phyloP scores from a whole-genome alignment of 1,284 basidiomycete species.

The Ustilago loliicola region DNA sequence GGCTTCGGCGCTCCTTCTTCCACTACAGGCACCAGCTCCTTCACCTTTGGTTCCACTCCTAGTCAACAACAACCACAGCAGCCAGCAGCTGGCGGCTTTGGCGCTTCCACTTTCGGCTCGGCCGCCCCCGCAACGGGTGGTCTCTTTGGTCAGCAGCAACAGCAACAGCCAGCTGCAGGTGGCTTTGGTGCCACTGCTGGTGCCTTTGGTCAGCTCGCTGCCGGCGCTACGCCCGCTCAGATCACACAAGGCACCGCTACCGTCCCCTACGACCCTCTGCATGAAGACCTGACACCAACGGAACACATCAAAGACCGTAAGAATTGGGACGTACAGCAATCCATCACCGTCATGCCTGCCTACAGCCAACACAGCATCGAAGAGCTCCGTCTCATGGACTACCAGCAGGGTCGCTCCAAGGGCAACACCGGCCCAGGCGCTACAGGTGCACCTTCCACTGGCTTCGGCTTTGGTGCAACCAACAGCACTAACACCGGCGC shows the following conservation, averaged over 20 bases:
- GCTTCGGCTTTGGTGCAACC: constrained; percentile 56
- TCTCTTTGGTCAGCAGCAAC: constrained; percentile 57
- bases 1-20: constrained; percentile 52
- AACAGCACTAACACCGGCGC: constrained; percentile 30
- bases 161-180: constrained; percentile 40
- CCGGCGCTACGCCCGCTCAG: constrained; percentile 34
- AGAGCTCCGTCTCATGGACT: constrained; percentile 64
- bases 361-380: constrained; percentile 59
- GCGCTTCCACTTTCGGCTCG: constrained; percentile 46
- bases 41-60: constrained; percentile 52
- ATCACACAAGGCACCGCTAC: constrained; percentile 62
- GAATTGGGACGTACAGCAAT: constrained; percentile 63
- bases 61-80: constrained; percentile 44
- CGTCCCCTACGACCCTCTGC: constrained; percentile 59
- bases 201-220: constrained; percentile 42
- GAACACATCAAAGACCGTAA: constrained; percentile 63
- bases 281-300: constrained; percentile 59
- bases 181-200: constrained; percentile 46
- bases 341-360: constrained; percentile 62
- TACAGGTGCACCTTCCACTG: constrained; percentile 37
- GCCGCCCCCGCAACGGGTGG: constrained; percentile 28
- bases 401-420: constrained; percentile 59
- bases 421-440: constrained; percentile 58
- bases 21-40: constrained; percentile 36
- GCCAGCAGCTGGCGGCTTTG: constrained; percentile 47